Base-by-base conservation (phyloP, 305 asterid genomes). In the Fraxinus dipetala region DNA sequence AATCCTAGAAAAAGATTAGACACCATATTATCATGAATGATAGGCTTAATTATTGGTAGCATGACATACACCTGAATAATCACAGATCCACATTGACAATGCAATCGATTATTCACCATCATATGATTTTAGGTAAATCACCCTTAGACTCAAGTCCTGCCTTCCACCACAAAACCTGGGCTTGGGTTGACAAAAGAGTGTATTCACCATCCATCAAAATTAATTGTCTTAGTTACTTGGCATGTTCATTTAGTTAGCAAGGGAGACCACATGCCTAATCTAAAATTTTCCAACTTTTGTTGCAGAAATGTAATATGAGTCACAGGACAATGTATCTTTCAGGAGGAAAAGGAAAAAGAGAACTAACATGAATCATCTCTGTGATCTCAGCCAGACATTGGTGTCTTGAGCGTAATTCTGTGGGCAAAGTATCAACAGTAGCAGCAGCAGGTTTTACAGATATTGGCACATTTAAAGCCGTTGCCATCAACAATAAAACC, bases 401-500 rank as follows among this genome's bases (percentile, higher is more conserved):
- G 79, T 94, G 99, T 87, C 98, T 92, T 24, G 91, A 61, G 78
- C 98, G 98, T 88, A 96, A 86, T 77, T 96, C 97, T 34, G 76
- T 54, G 40, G 94, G 85, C 78, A 88, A 82, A 54, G 86, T 65
- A 74, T 85, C 89, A 85, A 82, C 83, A 18, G 83, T 84, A 31
- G 85, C 87, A 82, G 78, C 90, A 79, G 92, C 79, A 77, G 73
- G 87, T 81, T 87, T 85, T 83, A 87, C 84, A 11, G 89, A 84
- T 40, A 90, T 88, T 9, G 95, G 93, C 34, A 83, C 84, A 86
- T 90, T 89, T 85, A 94, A 85, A 85, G 99, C 99, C 20, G 99
- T 94, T 28, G 99, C 99, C 99, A 96, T 93, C 92, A 94, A 86
- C 85, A 96, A 88, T 74, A 96, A 86, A 87, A 96, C 97, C 99